Conservation (phyloP, 2,329 filamentous ascomycete species). For the Penicillium sp. region DNA sequence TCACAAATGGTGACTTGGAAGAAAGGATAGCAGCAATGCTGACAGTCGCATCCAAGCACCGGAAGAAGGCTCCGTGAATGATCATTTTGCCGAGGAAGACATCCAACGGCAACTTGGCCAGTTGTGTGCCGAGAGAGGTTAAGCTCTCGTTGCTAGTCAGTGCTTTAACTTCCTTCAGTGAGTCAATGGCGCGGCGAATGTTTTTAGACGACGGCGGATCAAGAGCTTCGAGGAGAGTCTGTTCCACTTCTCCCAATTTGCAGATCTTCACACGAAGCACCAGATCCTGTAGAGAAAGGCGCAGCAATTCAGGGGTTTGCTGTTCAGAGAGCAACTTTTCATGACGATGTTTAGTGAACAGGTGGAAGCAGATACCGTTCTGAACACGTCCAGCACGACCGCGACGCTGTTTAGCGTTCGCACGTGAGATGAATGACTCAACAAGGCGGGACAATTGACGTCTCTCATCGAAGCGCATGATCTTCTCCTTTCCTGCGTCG, state of each 20-base stretch:
- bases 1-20: conserved; percentile 89
- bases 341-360: conserved; percentile 88
- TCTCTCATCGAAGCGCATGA: conserved; percentile 92
- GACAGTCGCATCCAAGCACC: conserved; percentile 84
- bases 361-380: conserved; percentile 89
- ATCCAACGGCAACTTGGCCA: conserved; percentile 85
- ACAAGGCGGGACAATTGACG: conserved; percentile 86
- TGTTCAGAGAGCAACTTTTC: conserved; percentile 82
- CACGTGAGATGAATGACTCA: conserved; percentile 91
- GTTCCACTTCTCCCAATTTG: conserved; percentile 88
- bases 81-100: conserved; percentile 94
- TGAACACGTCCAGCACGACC: conserved; percentile 95
- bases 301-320: conserved; percentile 94
- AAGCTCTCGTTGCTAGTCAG: conserved; percentile 77
- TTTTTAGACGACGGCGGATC: conserved; percentile 91
- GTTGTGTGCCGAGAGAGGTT: conserved; percentile 79
- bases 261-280: conserved; percentile 97
- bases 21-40: conserved; percentile 91
- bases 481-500: conserved; percentile 93
- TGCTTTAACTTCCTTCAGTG: conserved; percentile 87
- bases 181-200: conserved; percentile 87
- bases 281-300: conserved; percentile 88
- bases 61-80: conserved; percentile 79
- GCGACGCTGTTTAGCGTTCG: conserved; percentile 91
- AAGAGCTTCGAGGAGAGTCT: conserved; percentile 80